These are phyloP conservation scores for Coemansia sp. DNA, from an alignment of 192 early-diverging fungal species.

Conservation along the genomic window DNA sequence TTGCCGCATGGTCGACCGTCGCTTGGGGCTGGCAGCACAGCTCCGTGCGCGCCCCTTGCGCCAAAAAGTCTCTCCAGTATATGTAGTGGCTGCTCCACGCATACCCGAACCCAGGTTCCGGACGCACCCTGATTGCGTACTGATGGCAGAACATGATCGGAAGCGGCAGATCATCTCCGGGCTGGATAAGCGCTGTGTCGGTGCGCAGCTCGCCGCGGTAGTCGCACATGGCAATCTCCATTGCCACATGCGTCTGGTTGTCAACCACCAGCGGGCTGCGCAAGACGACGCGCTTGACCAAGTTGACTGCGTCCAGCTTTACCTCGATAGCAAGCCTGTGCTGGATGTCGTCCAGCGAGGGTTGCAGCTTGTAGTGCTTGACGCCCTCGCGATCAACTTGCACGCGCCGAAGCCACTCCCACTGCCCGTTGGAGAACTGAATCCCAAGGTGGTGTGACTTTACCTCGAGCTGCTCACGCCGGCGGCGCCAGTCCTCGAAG, in stretches of 20 bases:
- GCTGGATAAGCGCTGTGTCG: slow-evolving; percentile 51
- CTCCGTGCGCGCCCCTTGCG: slow-evolving; percentile 45
- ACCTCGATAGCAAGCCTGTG: slow-evolving; percentile 89
- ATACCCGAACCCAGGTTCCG: slow-evolving; percentile 78
- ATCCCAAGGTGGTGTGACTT: slow-evolving; percentile 78
- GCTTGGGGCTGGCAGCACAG: slow-evolving; percentile 54
- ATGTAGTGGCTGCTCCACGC: slow-evolving; percentile 78
- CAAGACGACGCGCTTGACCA: slow-evolving; percentile 91
- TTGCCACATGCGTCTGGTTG: slow-evolving; percentile 73
- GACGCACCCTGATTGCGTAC: slow-evolving; percentile 74
- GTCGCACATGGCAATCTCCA: slow-evolving; percentile 81
- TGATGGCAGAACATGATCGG: slow-evolving; percentile 85
- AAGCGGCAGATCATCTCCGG: slow-evolving; percentile 81
- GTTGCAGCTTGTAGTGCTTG: slow-evolving; percentile 76
- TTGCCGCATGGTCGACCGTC: neutral
- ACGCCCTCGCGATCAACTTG: slow-evolving; percentile 87
- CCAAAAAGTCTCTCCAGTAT: slow-evolving; percentile 78
- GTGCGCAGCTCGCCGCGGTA: slow-evolving; percentile 58
- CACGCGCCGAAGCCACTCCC: slow-evolving; percentile 91
- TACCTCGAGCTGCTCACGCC: slow-evolving; percentile 72
- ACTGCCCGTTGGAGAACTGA: slow-evolving; percentile 78
- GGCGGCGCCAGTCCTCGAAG: slow-evolving; percentile 95
- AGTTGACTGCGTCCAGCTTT: slow-evolving; percentile 66
- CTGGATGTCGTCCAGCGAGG: slow-evolving; percentile 71
- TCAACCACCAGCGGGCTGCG: slow-evolving; percentile 79